Evolutionary conservation across 2,329 filamentous ascomycete genomes (phyloP).

Genomic region (Penicillium brasilianum): DNA sequence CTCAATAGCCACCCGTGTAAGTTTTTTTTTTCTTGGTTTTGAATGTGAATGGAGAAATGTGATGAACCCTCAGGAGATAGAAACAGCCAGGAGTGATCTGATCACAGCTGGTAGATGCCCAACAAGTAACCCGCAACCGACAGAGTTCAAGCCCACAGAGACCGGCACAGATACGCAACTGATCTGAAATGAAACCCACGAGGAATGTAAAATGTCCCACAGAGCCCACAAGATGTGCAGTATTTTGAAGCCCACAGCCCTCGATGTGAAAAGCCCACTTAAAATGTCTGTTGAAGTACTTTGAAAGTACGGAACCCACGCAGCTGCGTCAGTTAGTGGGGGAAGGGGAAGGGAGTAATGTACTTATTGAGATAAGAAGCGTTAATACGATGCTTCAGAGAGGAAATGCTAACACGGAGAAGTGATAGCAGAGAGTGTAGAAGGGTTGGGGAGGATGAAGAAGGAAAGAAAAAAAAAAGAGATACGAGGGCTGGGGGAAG

Average conservation of each 20-base stretch:
- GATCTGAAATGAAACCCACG: conserved; percentile 50
- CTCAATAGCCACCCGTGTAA: conserved; percentile 41
- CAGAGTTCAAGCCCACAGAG: conserved; percentile 52
- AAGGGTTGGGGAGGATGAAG: conserved; percentile 14
- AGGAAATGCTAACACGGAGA: conserved; percentile 22
- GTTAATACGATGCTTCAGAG: conserved; percentile 10
- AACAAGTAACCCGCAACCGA: conserved; percentile 50
- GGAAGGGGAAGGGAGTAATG: conserved; percentile 18
- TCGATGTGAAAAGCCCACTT: conserved; percentile 48
- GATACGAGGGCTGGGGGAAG: conserved; percentile 29
- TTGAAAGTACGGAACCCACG: conserved; percentile 40
- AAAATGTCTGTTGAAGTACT: conserved; percentile 44
- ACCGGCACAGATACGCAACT: conserved; percentile 48
- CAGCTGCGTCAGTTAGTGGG: conserved; percentile 39
- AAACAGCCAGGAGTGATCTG: conserved; percentile 39
- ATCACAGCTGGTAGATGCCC: conserved; percentile 44
- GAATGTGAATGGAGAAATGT: conserved; percentile 29
- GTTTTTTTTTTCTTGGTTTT: too few species aligned
- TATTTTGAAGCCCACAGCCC: conserved; percentile 50
- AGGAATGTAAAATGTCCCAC: conserved; percentile 39
- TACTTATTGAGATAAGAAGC: conserved; percentile 25
- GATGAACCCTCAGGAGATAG: conserved; percentile 34
- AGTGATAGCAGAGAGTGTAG: conserved; percentile 18
- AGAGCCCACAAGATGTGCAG: conserved; percentile 50
- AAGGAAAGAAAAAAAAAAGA: conserved; percentile 32